Conservation (phyloP, 805 yeast genomes). For the Starmerella potacharoeniae region DNA sequence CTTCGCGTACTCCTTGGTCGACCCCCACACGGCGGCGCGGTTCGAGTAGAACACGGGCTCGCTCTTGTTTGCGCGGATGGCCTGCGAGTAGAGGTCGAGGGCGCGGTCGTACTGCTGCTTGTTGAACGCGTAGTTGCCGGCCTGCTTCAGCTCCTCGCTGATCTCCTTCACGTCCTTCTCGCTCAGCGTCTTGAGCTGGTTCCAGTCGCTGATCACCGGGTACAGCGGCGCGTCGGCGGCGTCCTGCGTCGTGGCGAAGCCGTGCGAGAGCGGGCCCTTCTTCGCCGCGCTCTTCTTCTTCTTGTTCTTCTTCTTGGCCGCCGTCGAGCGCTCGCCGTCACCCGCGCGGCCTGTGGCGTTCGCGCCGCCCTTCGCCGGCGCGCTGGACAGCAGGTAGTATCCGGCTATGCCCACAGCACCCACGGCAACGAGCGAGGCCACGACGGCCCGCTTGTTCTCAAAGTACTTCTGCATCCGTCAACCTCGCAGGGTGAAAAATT, state of each 20-base stretch:
- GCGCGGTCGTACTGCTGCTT: conserved; percentile 62
- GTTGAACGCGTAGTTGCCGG: conserved; percentile 75
- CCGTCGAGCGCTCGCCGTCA: conserved; percentile 13
- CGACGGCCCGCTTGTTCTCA: conserved; percentile 47
- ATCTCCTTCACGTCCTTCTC: conserved; percentile 35
- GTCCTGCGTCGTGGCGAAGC: conserved; percentile 22
- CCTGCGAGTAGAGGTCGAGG: conserved; percentile 64
- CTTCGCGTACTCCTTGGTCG: conserved; percentile 65
- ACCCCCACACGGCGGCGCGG: conserved; percentile 91
- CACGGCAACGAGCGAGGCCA: conserved; percentile 52
- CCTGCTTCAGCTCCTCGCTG: conserved; percentile 71
- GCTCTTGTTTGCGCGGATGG: conserved; percentile 51
- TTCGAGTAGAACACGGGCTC: conserved; percentile 91
- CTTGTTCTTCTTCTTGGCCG: conserved; percentile 38
- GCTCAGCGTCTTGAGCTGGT: conserved; percentile 19
- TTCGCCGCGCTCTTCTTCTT: conserved; percentile 27
- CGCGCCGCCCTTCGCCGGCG: conserved; percentile 24
- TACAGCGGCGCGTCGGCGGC: conserved; percentile 26
- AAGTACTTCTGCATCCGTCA: conserved; percentile 30
- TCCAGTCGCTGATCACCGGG: conserved; percentile 27
- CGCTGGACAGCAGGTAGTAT: conserved; percentile 29
- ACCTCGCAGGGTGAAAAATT: not conserved
- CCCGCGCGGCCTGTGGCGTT: conserved; percentile 1
- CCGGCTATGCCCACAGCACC: conserved; percentile 55
- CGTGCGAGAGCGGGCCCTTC: conserved; percentile 18